Evolutionary conservation across 2,329 filamentous ascomycete species (phyloP), one percentile per base, ranked within the genome.

Genomic region (Cadophora malorum): DNA sequence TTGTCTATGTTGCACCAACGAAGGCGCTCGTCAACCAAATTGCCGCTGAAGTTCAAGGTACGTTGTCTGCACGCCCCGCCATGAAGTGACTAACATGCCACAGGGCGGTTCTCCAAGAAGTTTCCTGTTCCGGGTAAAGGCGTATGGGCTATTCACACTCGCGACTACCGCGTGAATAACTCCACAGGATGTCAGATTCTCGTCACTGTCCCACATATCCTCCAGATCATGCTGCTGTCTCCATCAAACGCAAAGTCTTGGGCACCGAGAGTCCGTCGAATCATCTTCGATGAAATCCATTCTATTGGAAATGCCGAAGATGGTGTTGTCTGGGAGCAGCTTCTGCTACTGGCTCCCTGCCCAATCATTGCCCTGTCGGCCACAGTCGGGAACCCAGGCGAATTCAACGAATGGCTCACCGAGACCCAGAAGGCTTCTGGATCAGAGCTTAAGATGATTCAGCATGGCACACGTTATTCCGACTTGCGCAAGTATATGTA

Each of bases 1-100:
- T 95, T 7, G 89, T 94, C 0, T 95, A 94, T 72, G 90, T 95
- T 6, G 92, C 91, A 0, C 92, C 92, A 0, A 94, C 91, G 0
- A 95, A 95, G 75, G 91, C 92, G 3, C 81, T 95, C 12, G 91
- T 94, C 67, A 94, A 94, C 76, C 92, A 95, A 77, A 94, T 95
- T 71, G 91, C 91, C 0, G 91, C 91, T 0, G 91, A 94, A 78
- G 83, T 94, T 19, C 88, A 93, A 76, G 91, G 88, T 72, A 63
- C 35, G 67, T 65, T 45, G 5, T 49, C 10, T 6, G 4, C 16
- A 7, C 25, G 16, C n/a, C 28, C 28, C 8, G 28, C 19, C n/a
- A 21, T 41, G n/a, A 9, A n/a, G 16, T 28, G n/a, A 31, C 67
- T 72, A 60, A 71, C 28, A 38, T 45, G 4, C 16, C 41, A 4